Percentiles rank a stretch among this genome's conserved stretches.
Evolutionary conservation across 768 basidiomycete species (phyloP).

Genomic region (Lentinula edodes): DNA sequence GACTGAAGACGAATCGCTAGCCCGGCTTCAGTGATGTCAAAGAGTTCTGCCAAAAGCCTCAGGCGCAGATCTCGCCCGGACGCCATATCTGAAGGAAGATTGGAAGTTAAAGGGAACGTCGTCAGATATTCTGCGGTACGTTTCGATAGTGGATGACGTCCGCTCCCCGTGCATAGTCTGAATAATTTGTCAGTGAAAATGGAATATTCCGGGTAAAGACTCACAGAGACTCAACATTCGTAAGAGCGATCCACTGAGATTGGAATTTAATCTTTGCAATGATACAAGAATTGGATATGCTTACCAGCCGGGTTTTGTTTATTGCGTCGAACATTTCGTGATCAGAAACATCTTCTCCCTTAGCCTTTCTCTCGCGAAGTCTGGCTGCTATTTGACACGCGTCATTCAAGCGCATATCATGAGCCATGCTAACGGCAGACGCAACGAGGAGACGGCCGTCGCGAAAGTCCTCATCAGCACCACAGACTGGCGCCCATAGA

Average conservation of each 20-base stretch:
- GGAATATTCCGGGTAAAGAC: neutral
- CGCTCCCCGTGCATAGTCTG: constrained; percentile 31
- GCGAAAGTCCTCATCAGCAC: constrained; percentile 3
- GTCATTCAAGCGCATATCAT: constrained; percentile 33
- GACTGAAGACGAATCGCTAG: constrained; percentile 18
- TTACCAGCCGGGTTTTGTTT: constrained; percentile 32
- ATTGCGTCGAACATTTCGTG: constrained; percentile 21
- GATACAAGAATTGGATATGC: constrained; percentile 8
- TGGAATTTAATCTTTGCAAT: neutral
- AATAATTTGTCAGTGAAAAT: neutral
- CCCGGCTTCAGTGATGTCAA: constrained; percentile 22
- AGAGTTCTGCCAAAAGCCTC: constrained; percentile 25
- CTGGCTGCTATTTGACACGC: constrained; percentile 24
- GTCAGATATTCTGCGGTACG: constrained; percentile 19
- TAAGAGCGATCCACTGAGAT: constrained; percentile 29
- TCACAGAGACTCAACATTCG: constrained; percentile 28
- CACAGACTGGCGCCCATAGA: constrained; percentile 32
- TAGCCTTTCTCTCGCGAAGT: constrained; percentile 19
- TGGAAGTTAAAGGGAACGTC: constrained; percentile 22
- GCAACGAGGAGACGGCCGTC: neutral
- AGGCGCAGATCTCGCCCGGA: constrained; percentile 27
- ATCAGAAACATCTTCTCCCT: constrained; percentile 15
- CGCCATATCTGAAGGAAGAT: constrained; percentile 16
- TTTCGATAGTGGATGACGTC: constrained; percentile 29
- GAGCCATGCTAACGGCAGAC: constrained; percentile 37